Conservation (phyloP, 441 rosid genomes). For the Adansonia grandidieri region DNA sequence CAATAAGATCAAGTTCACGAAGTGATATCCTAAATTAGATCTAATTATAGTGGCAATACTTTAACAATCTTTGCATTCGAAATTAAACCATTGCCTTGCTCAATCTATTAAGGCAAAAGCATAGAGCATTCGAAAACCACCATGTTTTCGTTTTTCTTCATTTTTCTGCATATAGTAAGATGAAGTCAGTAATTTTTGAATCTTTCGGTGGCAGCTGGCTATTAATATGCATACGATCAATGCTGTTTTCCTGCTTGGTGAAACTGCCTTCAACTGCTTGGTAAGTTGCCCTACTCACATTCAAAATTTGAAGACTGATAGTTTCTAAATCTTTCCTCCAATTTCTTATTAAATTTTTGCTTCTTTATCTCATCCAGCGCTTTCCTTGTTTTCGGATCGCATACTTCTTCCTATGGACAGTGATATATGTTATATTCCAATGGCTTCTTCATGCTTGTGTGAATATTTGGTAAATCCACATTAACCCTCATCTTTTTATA, state of each 20-base stretch:
- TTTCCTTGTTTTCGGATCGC: constrained; percentile 92
- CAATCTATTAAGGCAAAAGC: background rate
- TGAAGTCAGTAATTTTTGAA: too few relatives aligned
- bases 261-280: constrained; percentile 81
- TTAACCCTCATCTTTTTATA: background rate
- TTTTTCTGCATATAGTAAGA: too few relatives aligned
- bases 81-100: too few relatives aligned
- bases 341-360: background rate
- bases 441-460: constrained; percentile 77
- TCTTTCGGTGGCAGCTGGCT: constrained; percentile 58
- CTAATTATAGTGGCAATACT: too few relatives aligned
- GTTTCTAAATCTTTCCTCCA: background rate
- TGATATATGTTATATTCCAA: constrained; percentile 74
- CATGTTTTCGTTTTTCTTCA: background rate
- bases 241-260: constrained; percentile 78
- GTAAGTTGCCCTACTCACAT: constrained; percentile 40
- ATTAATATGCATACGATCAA: constrained; percentile 87
- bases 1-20: too few relatives aligned
- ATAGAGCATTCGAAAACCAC: too few relatives aligned
- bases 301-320: background rate
- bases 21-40: too few relatives aligned
- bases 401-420: constrained; percentile 89
- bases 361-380: constrained; percentile 47
- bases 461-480: constrained; percentile 63
- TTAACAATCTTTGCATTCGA: too few relatives aligned